Evolutionary conservation across 1,284 basidiomycete species (phyloP).

Genomic region (Leucoagaricus sp.): DNA sequence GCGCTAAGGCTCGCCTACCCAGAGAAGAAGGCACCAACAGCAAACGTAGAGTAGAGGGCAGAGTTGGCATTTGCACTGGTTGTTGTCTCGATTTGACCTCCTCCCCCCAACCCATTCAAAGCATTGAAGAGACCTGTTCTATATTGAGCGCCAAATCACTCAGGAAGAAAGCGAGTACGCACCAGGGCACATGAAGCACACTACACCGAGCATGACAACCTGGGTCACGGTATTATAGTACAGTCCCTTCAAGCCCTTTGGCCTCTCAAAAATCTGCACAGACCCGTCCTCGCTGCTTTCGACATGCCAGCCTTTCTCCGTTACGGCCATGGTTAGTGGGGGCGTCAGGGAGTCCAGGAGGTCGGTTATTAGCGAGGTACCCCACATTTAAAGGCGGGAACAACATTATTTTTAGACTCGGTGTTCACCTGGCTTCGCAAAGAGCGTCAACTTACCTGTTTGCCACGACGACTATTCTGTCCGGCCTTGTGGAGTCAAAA

Average conservation of each 20-base stretch:
- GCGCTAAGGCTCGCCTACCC: constrained; percentile 43
- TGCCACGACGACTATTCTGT: neutral
- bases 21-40: constrained; percentile 61
- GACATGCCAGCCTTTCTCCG: constrained; percentile 2
- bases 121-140: constrained; percentile 51
- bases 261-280: constrained; percentile 32
- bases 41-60: constrained; percentile 71
- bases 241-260: constrained; percentile 29
- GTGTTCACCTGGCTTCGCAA: constrained; percentile 7
- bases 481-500: neutral
- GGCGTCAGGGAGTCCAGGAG: neutral
- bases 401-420: constrained; percentile 1
- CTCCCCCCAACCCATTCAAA: constrained; percentile 67
- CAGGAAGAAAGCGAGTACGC: constrained; percentile 16
- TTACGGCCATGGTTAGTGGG: neutral
- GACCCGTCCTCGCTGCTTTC: constrained; percentile 19
- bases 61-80: constrained; percentile 67
- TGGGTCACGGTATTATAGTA: constrained; percentile 53
- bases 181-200: constrained; percentile 70
- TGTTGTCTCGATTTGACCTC: constrained; percentile 62
- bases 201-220: constrained; percentile 62
- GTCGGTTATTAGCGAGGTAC: neutral
- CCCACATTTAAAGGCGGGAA: constrained; percentile 4
- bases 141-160: neutral
- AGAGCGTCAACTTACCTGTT: neutral